These are phyloP conservation scores for Juglanconis juglandina DNA, from an alignment of 2,329 filamentous ascomycete genomes.

Conservation along the genomic window DNA sequence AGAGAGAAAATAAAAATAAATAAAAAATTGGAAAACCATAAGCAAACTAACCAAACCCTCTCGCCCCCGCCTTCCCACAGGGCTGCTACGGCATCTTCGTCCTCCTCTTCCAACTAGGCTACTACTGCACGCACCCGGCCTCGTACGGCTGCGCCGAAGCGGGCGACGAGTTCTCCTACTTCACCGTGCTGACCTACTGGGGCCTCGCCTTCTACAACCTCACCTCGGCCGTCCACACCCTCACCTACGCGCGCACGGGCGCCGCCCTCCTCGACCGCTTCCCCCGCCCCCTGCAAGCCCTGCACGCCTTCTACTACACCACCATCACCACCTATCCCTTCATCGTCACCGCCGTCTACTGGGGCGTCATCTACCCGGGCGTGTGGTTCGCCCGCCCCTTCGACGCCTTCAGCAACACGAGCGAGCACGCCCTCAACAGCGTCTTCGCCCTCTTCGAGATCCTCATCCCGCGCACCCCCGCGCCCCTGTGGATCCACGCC, in stretches of 20 bases:
- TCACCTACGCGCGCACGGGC: conserved; percentile 57
- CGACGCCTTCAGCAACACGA: conserved; percentile 62
- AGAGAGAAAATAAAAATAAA: not conserved
- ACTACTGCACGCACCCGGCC: conserved; percentile 51
- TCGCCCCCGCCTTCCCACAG: conserved; percentile 26
- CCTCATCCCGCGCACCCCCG: conserved; percentile 61
- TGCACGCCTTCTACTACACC: conserved; percentile 64
- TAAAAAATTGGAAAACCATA: not conserved
- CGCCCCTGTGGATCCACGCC: conserved; percentile 63
- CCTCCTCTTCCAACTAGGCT: conserved; percentile 67
- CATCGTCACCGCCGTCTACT: conserved; percentile 69
- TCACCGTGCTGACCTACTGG: conserved; percentile 78
- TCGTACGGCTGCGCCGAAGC: conserved; percentile 43
- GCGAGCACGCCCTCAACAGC: conserved; percentile 72
- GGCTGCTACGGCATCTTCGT: conserved; percentile 67
- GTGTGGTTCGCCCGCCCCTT: conserved; percentile 52
- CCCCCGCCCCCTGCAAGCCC: conserved; percentile 59
- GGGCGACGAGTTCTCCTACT: conserved; percentile 68
- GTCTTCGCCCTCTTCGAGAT: conserved; percentile 75
- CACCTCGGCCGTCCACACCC: conserved; percentile 64
- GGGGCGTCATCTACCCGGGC: conserved; percentile 55
- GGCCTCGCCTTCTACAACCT: conserved; percentile 77
- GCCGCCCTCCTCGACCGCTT: conserved; percentile 55
- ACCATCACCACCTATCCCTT: conserved; percentile 62
- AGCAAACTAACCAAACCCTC: not conserved